Evolutionary conservation across 2,329 filamentous ascomycete species (phyloP).

Genomic region (Neonectria sp.): DNA sequence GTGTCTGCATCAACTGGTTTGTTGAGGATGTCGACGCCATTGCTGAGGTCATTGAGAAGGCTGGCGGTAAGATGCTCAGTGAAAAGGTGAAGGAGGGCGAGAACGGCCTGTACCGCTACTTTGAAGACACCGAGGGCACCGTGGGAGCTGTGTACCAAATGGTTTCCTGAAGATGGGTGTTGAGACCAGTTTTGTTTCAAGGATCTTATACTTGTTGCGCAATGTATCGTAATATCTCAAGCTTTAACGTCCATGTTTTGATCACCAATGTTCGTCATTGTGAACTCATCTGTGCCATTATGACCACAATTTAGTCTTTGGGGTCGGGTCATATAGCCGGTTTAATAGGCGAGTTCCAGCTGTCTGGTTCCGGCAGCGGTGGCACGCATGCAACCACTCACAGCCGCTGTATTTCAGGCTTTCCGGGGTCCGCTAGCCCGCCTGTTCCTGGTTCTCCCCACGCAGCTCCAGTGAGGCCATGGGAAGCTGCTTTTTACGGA

Average conservation of each 20-base stretch:
- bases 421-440: background rate
- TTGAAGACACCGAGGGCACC: conserved; percentile 52
- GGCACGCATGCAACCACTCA: background rate
- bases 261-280: background rate
- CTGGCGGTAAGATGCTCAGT: conserved; percentile 50
- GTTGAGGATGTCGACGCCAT: conserved; percentile 50
- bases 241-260: background rate
- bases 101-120: conserved; percentile 48
- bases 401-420: background rate
- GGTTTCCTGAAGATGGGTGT: conserved; percentile 22
- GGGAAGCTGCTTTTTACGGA: background rate
- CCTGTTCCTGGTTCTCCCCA: background rate
- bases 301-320: background rate
- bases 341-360: conserved; percentile 8
- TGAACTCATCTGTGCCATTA: background rate
- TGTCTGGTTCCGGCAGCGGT: background rate
- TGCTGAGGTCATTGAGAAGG: conserved; percentile 43
- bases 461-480: background rate
- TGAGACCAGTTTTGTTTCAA: background rate
- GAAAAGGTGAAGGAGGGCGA: conserved; percentile 47
- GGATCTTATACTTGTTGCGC: background rate
- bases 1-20: conserved; percentile 49
- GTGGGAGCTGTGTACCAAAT: conserved; percentile 51
- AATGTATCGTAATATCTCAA: background rate
- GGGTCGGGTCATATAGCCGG: background rate